These are phyloP conservation scores for Podospora comata DNA, from an alignment of 495 filamentous ascomycete genomes.

Conservation along the genomic window DNA sequence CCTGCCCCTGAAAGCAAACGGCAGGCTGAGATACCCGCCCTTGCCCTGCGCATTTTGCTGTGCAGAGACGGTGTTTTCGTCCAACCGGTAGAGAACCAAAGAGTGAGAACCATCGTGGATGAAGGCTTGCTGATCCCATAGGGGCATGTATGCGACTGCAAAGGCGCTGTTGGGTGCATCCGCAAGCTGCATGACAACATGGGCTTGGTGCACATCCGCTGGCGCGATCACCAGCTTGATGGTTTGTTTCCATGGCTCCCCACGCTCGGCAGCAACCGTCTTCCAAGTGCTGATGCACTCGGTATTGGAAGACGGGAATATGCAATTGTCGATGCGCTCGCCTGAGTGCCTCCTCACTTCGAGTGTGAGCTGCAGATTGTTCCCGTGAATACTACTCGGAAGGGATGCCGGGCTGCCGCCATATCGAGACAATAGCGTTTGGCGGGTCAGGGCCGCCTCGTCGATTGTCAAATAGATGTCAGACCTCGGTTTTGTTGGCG, in stretches of 20 bases:
- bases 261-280: slow-evolving; percentile 73
- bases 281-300: slow-evolving; percentile 77
- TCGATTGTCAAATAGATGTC: slow-evolving; percentile 91
- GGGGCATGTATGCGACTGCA: slow-evolving; percentile 85
- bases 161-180: slow-evolving; percentile 83
- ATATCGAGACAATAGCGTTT: slow-evolving; percentile 76
- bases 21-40: slow-evolving; percentile 80
- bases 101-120: slow-evolving; percentile 81
- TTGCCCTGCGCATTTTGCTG: slow-evolving; percentile 54
- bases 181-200: slow-evolving; percentile 84
- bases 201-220: slow-evolving; percentile 75
- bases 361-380: slow-evolving; percentile 81
- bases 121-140: slow-evolving; percentile 92
- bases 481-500: slow-evolving; percentile 78
- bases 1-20: slow-evolving; percentile 68
- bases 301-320: slow-evolving; percentile 79
- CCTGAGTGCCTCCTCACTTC: slow-evolving; percentile 78
- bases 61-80: slow-evolving; percentile 68
- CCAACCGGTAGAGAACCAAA: slow-evolving; percentile 80
- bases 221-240: slow-evolving; percentile 77
- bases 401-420: slow-evolving; percentile 71
- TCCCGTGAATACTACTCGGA: slow-evolving; percentile 56
- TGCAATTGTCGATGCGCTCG: slow-evolving; percentile 78
- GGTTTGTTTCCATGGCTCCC: slow-evolving; percentile 81
- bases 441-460: slow-evolving; percentile 68